phyloP scores from a whole-genome alignment of 108 stramenopile species.

The Cyclotella baltica region DNA sequence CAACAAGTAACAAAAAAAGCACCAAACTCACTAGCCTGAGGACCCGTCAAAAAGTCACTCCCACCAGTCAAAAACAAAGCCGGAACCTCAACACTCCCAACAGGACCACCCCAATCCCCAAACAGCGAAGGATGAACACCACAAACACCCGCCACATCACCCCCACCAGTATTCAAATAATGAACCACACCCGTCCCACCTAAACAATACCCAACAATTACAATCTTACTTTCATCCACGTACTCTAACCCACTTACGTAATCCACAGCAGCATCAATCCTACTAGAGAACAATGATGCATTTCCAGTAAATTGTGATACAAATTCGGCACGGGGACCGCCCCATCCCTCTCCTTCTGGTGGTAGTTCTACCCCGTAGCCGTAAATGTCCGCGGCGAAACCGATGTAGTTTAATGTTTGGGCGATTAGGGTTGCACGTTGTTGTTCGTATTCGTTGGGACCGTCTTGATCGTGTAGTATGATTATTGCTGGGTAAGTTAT shows the following conservation, averaged over 20 bases:
- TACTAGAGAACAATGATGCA: constrained; percentile 37
- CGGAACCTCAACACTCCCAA: constrained; percentile 2
- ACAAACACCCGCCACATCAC: constrained; percentile 42
- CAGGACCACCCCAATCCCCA: constrained; percentile 25
- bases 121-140: constrained; percentile 47
- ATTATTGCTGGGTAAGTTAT: constrained; percentile 13
- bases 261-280: constrained; percentile 57
- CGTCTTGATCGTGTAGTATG: constrained; percentile 13
- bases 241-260: constrained; percentile 24
- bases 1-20: not conserved
- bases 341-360: not conserved
- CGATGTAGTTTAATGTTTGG: constrained; percentile 46
- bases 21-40: constrained; percentile 27
- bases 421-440: constrained; percentile 57
- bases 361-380: constrained; percentile 20
- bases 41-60: constrained; percentile 41
- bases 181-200: constrained; percentile 57
- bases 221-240: constrained; percentile 48
- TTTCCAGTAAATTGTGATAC: constrained; percentile 34
- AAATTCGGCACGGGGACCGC: constrained; percentile 20
- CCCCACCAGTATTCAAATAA: constrained; percentile 33
- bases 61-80: constrained; percentile 35
- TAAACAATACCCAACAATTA: constrained; percentile 51
- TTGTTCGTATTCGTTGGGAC: constrained; percentile 42
- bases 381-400: constrained; percentile 61